Evolutionary conservation across 768 basidiomycete genomes (phyloP), one percentile per base, ranked within the genome.

Genomic region (Trametes elegans): DNA sequence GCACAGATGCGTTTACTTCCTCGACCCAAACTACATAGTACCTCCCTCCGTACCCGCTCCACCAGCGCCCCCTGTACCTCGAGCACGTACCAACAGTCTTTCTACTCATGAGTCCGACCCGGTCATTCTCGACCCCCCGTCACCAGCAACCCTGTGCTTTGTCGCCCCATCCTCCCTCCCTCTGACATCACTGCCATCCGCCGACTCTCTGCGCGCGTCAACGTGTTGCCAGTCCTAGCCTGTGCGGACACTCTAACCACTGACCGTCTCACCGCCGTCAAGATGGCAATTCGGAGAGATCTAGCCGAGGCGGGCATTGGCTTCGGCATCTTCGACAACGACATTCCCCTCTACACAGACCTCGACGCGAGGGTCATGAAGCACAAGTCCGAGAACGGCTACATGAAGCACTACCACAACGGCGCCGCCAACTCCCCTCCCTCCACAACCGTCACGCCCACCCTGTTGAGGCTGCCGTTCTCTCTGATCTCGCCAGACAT

Each of bases 291-390:
- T 66, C 82, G 88, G 62, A 73, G 84, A 66, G 89, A 91, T 73
- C 78, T 93, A 41, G 89, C 89, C 35, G 85, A 87, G 61, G 87
- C 87, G 43, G 90, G 90, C 55, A 91, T 92, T 67, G 90, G 88
- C 56, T 92, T 92, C 71, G 90, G 90, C 64, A 90, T 93, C 61
- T 93, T 93, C 73, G 90, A 92, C 76, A 76, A 82, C 68, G 87
- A 88, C 70, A 74, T 71, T 60, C 76, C 79, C 68, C 73, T 76
- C 57, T 64, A 64, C 46, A 56, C 62, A 7, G 49, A 62, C 16
- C 50, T 59, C 44, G 66, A 66, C 53, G 46, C 60, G 21, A 53
- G 53, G 36, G 61, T 60, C 26, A 46, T 60, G 41, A 62, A 59
- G 62, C 40, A 51, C 52, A 57, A 55, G 49, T 67, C 73, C 58